phyloP scores from a whole-genome alignment of 192 early-diverging fungal species.

The Coemansia sp. region DNA sequence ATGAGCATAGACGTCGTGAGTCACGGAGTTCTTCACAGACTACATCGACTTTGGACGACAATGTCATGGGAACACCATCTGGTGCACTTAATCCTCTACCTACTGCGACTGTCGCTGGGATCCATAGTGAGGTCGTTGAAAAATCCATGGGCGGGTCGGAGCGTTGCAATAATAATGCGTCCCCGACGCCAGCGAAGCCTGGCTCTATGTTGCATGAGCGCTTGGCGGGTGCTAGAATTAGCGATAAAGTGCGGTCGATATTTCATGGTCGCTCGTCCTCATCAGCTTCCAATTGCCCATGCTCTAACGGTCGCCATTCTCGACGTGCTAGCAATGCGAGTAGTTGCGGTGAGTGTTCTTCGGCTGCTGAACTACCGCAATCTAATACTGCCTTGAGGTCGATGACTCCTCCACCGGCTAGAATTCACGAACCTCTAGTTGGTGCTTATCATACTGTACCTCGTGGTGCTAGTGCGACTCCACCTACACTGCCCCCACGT shows the following conservation, averaged over 20 bases:
- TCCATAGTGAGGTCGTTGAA: not conserved
- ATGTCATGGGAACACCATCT: not conserved
- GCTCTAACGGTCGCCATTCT: no score
- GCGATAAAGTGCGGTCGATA: slow-evolving; percentile 40
- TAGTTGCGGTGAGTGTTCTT: no score
- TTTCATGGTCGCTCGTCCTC: slow-evolving; percentile 30
- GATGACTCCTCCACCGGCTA: no score
- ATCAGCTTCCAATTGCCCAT: not conserved
- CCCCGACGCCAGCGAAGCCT: not conserved
- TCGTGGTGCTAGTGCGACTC: no score
- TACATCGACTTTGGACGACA: not conserved
- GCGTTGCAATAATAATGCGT: not conserved
- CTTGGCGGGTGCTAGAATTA: slow-evolving; percentile 14
- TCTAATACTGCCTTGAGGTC: no score
- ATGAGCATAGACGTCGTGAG: not conserved
- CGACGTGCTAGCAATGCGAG: no score
- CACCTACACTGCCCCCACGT: no score
- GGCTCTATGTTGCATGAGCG: slow-evolving; percentile 17
- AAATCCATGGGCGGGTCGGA: not conserved
- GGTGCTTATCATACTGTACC: no score
- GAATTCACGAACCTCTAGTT: no score
- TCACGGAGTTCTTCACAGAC: not conserved
- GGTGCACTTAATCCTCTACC: not conserved
- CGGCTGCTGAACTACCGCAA: no score
- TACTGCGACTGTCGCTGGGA: no score